Conservation (phyloP, 1,284 basidiomycete species). For the Termitomyces sp. region DNA sequence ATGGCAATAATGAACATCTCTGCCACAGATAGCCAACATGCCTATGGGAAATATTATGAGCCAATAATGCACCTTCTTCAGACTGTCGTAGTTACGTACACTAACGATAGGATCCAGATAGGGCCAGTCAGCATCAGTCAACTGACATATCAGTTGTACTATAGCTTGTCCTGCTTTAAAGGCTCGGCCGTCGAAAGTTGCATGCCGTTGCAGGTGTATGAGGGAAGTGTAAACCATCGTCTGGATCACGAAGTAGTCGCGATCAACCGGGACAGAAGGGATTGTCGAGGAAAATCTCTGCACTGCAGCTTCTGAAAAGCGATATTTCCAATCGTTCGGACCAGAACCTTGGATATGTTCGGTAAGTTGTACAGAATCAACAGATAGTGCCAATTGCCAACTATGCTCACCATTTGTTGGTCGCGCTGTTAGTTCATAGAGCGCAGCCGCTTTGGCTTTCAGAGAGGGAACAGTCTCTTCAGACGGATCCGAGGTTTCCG, state of each 20-base stretch:
- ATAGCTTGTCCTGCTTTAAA: slow-evolving; percentile 42
- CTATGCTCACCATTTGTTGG: slow-evolving; percentile 35
- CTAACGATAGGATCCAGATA: slow-evolving; percentile 48
- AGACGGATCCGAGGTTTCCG: slow-evolving; percentile 18
- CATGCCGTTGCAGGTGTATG: slow-evolving; percentile 43
- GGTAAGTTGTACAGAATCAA: slow-evolving; percentile 13
- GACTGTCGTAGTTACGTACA: slow-evolving; percentile 28
- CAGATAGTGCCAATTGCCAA: slow-evolving; percentile 3
- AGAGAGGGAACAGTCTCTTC: slow-evolving; percentile 30
- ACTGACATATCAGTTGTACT: slow-evolving; percentile 40
- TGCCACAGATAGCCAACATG: slow-evolving; percentile 19
- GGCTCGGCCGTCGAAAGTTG: slow-evolving; percentile 33
- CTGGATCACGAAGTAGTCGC: slow-evolving; percentile 46
- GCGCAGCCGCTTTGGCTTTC: slow-evolving; percentile 43
- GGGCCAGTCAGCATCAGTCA: slow-evolving; percentile 45
- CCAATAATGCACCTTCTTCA: background rate
- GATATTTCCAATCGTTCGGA: slow-evolving; percentile 28
- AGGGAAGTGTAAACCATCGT: slow-evolving; percentile 46
- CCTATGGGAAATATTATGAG: slow-evolving; percentile 10
- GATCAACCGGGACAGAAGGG: slow-evolving; percentile 37
- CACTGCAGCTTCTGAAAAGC: slow-evolving; percentile 38
- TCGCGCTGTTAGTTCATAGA: slow-evolving; percentile 48
- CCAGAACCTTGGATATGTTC: slow-evolving; percentile 23
- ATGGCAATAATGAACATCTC: slow-evolving; percentile 20
- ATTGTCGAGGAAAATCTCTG: slow-evolving; percentile 38